Percentiles rank a stretch among this genome's conserved stretches.
These are phyloP conservation scores for Ballota nigra DNA, from an alignment of 257 asterid genomes.

Conservation along the genomic window DNA sequence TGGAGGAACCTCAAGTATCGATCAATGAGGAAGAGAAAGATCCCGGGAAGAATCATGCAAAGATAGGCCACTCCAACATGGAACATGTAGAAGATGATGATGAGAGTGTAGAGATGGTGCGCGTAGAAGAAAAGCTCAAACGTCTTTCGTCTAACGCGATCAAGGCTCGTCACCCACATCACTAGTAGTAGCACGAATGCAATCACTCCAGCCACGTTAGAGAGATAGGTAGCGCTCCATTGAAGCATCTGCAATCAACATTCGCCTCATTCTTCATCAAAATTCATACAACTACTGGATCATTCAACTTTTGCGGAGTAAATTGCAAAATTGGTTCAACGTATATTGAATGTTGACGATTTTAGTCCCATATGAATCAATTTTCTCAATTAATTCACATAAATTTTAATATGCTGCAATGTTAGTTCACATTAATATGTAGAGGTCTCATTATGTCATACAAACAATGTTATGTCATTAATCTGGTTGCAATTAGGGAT, in stretches of 20 bases:
- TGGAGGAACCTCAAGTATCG: slow-evolving; percentile 58
- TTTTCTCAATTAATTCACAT: no score
- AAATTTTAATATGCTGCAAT: no score
- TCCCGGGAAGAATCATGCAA: slow-evolving; percentile 65
- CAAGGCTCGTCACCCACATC: slow-evolving; percentile 55
- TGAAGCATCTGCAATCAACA: slow-evolving; percentile 43
- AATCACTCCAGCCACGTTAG: slow-evolving; percentile 58
- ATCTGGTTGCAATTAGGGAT: no score
- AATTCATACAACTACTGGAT: no score
- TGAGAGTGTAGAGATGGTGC: slow-evolving; percentile 52
- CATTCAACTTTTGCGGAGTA: no score
- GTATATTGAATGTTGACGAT: no score
- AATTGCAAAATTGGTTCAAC: no score
- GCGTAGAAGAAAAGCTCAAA: slow-evolving; percentile 58
- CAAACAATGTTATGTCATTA: no score
- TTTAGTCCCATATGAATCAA: no score
- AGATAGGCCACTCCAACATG: slow-evolving; percentile 67
- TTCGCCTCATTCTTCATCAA: not conserved
- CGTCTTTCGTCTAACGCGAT: slow-evolving; percentile 50
- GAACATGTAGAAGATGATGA: slow-evolving; percentile 53
- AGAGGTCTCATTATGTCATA: no score
- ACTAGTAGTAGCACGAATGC: slow-evolving; percentile 42
- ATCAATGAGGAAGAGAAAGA: slow-evolving; percentile 60
- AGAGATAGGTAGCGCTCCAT: slow-evolving; percentile 55
- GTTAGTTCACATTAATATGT: no score